Conservation (phyloP, 2,329 filamentous ascomycete species). For the Fusarium globosum region DNA sequence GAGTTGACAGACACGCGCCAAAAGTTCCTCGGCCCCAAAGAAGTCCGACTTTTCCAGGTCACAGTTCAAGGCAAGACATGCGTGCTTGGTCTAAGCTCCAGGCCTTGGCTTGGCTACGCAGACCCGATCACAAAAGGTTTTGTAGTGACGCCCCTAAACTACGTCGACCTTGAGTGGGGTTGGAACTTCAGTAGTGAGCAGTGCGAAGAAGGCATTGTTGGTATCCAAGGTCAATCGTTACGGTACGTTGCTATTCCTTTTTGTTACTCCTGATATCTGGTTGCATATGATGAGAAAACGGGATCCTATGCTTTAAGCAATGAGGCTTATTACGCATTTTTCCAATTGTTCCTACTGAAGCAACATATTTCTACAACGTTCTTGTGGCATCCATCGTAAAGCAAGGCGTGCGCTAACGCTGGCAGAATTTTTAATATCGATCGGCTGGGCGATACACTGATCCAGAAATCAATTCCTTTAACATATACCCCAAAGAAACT, state of each 20-base stretch:
- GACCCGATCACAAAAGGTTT: constrained; percentile 89
- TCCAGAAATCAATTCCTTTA: constrained; percentile 86
- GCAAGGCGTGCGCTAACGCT: constrained; percentile 47
- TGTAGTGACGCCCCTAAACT: constrained; percentile 91
- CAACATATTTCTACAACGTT: constrained; percentile 34
- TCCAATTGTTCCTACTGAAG: constrained; percentile 99
- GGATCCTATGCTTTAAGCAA: constrained; percentile 66
- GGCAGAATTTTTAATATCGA: constrained; percentile 89
- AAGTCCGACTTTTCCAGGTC: constrained; percentile 91
- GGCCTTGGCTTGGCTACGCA: constrained; percentile 96
- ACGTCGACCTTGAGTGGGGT: constrained; percentile 88
- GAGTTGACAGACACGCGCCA: constrained; percentile 95
- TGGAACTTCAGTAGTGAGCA: constrained; percentile 98
- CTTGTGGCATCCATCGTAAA: background rate
- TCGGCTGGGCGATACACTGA: constrained; percentile 84
- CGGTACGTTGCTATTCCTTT: constrained; percentile 68
- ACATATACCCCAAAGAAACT: constrained; percentile 92
- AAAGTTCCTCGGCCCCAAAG: constrained; percentile 91
- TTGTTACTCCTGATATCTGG: constrained; percentile 44
- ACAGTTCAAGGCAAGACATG: constrained; percentile 85
- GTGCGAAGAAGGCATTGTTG: constrained; percentile 92
- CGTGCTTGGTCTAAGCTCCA: constrained; percentile 88
- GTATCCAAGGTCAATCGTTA: constrained; percentile 88
- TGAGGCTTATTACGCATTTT: constrained; percentile 67
- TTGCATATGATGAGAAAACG: constrained; percentile 71